phyloP scores from a whole-genome alignment of 2,329 filamentous ascomycete genomes.

The Simplicillium aogashimaense region DNA sequence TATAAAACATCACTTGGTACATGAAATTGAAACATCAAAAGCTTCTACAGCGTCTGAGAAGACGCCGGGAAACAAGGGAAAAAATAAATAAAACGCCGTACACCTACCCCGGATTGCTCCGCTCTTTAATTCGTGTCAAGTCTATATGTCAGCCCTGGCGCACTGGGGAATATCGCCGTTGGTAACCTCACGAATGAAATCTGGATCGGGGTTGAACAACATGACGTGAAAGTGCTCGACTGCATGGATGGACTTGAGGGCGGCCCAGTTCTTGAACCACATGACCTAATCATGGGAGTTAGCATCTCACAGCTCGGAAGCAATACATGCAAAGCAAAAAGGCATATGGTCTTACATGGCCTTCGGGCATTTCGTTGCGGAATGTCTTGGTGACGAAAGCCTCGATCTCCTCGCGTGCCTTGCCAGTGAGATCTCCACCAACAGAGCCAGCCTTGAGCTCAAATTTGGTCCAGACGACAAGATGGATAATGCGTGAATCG shows the following conservation, averaged over 20 bases:
- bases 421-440: slow-evolving; percentile 57
- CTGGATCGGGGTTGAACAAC: slow-evolving; percentile 65
- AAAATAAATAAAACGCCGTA: no score
- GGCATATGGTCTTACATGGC: slow-evolving; percentile 36
- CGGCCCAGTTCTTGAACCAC: slow-evolving; percentile 64
- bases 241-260: slow-evolving; percentile 73
- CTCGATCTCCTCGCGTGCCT: slow-evolving; percentile 56
- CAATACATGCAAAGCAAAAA: neutral
- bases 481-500: slow-evolving; percentile 65
- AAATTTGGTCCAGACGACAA: slow-evolving; percentile 93
- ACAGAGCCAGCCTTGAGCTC: slow-evolving; percentile 56
- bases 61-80: no score
- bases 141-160: slow-evolving; percentile 21
- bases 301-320: slow-evolving; percentile 7
- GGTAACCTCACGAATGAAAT: slow-evolving; percentile 62
- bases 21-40: no score
- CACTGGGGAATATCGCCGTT: slow-evolving; percentile 61
- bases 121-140: no score
- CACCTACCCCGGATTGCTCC: no score
- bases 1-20: no score
- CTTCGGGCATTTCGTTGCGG: slow-evolving; percentile 34
- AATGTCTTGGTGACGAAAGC: slow-evolving; percentile 62
- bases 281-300: slow-evolving; percentile 17
- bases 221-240: slow-evolving; percentile 95
- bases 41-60: no score